A percentile compares a stretch with the other conserved stretches of the same genome.
These are phyloP conservation scores for Lophiostoma macrostomum DNA, from an alignment of 495 filamentous ascomycete genomes.

Conservation along the genomic window DNA sequence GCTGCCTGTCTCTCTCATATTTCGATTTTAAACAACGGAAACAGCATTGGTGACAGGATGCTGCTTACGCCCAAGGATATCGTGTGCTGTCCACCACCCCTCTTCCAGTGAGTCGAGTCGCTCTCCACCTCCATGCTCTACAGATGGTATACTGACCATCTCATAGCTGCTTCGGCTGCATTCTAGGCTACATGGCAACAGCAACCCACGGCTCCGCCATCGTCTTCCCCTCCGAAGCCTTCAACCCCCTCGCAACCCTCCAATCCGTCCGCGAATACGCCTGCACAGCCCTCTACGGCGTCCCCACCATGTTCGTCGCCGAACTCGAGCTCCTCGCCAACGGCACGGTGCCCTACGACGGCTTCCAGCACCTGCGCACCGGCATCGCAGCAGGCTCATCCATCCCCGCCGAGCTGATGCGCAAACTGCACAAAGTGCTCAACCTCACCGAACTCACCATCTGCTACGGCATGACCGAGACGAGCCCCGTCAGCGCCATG, in stretches of 20 bases:
- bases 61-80: slow-evolving; percentile 66
- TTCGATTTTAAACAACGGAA: slow-evolving; percentile 87
- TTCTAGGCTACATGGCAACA: slow-evolving; percentile 92
- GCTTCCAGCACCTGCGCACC: slow-evolving; percentile 71
- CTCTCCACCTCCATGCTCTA: not conserved
- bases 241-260: slow-evolving; percentile 73
- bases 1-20: slow-evolving; percentile 84
- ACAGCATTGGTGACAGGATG: slow-evolving; percentile 79
- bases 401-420: slow-evolving; percentile 82
- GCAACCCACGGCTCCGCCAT: slow-evolving; percentile 79
- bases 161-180: slow-evolving; percentile 72
- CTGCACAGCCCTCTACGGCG: slow-evolving; percentile 86
- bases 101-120: slow-evolving; percentile 63
- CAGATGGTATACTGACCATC: not conserved
- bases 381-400: slow-evolving; percentile 89
- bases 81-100: slow-evolving; percentile 80
- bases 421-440: slow-evolving; percentile 66
- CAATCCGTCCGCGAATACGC: slow-evolving; percentile 67
- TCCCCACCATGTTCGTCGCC: slow-evolving; percentile 95
- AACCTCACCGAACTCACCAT: slow-evolving; percentile 86
- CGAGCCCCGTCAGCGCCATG: slow-evolving; percentile 87
- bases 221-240: slow-evolving; percentile 83
- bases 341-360: slow-evolving; percentile 50
- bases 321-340: slow-evolving; percentile 60
- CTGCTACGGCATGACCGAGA: slow-evolving; percentile 99